These are phyloP conservation scores for Amanita thiersii DNA, from an alignment of 768 basidiomycete species.

Conservation along the genomic window DNA sequence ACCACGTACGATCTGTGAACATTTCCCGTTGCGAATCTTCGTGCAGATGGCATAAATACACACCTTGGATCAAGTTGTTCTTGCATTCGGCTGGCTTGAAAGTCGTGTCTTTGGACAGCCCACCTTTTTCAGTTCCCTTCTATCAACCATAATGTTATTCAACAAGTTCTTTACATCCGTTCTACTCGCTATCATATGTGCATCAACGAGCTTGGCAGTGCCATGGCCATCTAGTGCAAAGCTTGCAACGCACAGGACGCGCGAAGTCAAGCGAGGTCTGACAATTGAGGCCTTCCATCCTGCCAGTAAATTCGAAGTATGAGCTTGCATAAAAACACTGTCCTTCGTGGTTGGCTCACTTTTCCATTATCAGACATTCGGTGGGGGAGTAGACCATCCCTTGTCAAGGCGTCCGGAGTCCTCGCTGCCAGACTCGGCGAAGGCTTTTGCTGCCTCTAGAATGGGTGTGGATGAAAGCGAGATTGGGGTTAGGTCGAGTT, in stretches of 20 bases:
- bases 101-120: no score
- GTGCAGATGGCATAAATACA: no score
- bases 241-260: conserved; percentile 24
- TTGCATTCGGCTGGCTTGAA: no score
- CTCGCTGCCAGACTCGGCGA: conserved; percentile 11
- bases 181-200: conserved; percentile 20
- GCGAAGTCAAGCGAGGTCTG: conserved; percentile 20
- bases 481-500: conserved; percentile 6
- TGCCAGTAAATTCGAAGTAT: conserved; percentile 25
- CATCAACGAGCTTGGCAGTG: conserved; percentile 17
- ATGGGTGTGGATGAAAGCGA: conserved; percentile 4
- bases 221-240: conserved; percentile 20
- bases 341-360: neutral
- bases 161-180: conserved; percentile 23
- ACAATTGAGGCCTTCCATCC: conserved; percentile 29
- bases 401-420: conserved; percentile 14
- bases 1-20: no score
- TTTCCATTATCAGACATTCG: conserved; percentile 19
- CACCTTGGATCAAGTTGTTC: no score
- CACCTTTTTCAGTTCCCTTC: no score
- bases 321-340: neutral
- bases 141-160: conserved; percentile 20
- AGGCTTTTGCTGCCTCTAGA: conserved; percentile 6
- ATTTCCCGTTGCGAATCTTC: no score
- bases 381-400: conserved; percentile 20